Evolutionary conservation across 805 yeast species (phyloP).

Genomic region (Yamadazyma laniorum): DNA sequence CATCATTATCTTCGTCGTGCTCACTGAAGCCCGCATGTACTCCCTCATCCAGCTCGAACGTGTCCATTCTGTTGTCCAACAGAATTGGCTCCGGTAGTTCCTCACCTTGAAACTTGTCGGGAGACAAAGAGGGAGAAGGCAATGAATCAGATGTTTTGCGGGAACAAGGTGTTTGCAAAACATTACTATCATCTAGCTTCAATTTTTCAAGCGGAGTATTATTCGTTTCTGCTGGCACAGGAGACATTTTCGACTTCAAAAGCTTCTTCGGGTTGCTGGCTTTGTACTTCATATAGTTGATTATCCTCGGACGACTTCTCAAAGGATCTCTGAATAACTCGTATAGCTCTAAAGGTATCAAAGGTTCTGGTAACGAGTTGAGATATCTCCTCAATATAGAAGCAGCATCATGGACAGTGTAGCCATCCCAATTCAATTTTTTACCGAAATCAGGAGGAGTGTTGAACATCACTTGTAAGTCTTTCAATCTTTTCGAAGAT

Average conservation of each 20-base stretch:
- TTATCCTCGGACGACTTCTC: slow-evolving; percentile 57
- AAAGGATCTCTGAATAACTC: slow-evolving; percentile 79
- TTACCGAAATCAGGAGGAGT: slow-evolving; percentile 89
- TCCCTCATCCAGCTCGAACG: neutral
- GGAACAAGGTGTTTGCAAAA: slow-evolving; percentile 1
- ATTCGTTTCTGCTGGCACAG: neutral
- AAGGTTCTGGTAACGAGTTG: slow-evolving; percentile 87
- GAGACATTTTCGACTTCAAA: slow-evolving; percentile 5
- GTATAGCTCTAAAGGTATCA: slow-evolving; percentile 76
- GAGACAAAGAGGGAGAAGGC: slow-evolving; percentile 9
- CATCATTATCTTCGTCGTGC: neutral
- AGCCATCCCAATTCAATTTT: slow-evolving; percentile 86
- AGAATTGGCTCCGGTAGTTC: neutral
- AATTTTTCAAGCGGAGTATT: neutral
- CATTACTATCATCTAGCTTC: neutral
- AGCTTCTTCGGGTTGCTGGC: slow-evolving; percentile 39
- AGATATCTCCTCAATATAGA: slow-evolving; percentile 81
- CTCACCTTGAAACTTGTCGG: slow-evolving; percentile 2
- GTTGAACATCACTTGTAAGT: slow-evolving; percentile 79
- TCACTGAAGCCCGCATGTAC: neutral
- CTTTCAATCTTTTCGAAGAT: slow-evolving; percentile 81
- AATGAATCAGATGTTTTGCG: neutral
- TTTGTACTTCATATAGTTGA: slow-evolving; percentile 63
- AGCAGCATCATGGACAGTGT: slow-evolving; percentile 95
- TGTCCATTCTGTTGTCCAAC: neutral